Base-by-base conservation (phyloP, 345 rosid genomes). In the Pistacia vera region DNA sequence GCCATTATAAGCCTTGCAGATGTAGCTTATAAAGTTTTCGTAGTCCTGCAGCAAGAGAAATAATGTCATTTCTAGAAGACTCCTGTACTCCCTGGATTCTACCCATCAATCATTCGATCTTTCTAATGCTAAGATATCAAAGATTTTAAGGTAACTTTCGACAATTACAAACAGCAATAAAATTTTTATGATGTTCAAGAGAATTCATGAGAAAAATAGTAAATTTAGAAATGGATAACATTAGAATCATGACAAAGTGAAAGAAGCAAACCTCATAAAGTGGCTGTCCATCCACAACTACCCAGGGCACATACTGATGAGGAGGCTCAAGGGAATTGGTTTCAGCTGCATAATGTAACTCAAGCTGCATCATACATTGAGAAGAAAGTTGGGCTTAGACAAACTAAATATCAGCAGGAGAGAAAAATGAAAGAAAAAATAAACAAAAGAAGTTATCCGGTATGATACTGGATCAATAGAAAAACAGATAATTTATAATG, bases 241-340 rank as follows among this genome's bases (percentile, higher is more conserved):
- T 46, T 33, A 67, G 46, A 79, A 11, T 35, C 5, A 49, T 25
- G n/a, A 16, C 33, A 75, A 57, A 56, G 59, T 18, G 25, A 41
- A 79, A 48, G 41, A 58, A 83, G 78, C 88, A 25, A 82, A 93
- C 99, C 87, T 93, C 98, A 55, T 92, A 95, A 73, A 95, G 97
- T 44, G 99, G 99, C 80, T 88, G 88, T 48, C 97, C 98, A 84
- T 95, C 82, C 70, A 95, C 99, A 48, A 91, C 96, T 2, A 93
- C 99, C 98, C 99, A 95, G 3, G 99, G 98, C 68, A 95, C 99
- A 61, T 92, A 95, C 48, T 73, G 44, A 81, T 95, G 99, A 73
- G 99, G 93, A 59, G 99, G 99, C 77, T 89, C 77, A 63, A 93
- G 97, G 41, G 90, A 87, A 80, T 76, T 79, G 6, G 99, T 95